A percentile compares a stretch with the other conserved stretches of the same genome.
Evolutionary conservation across 2,329 filamentous ascomycete genomes (phyloP).

Genomic region (Zymoseptoria crescenta): DNA sequence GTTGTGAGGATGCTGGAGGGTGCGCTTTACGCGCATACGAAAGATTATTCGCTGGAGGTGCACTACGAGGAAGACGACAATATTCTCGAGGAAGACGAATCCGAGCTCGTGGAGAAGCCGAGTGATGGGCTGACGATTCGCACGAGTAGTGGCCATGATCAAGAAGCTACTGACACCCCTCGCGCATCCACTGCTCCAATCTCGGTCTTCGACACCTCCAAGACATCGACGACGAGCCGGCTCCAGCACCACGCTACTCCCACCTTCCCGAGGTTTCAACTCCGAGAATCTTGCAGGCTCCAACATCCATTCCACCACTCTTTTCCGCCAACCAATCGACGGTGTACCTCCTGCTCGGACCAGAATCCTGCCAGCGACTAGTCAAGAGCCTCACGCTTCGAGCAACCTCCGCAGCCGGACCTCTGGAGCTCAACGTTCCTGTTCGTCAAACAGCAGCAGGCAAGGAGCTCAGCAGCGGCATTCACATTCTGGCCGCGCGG

Average conservation of each 20-base stretch:
- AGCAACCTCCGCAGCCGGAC: constrained; percentile 50
- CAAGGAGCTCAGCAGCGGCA: constrained; percentile 17
- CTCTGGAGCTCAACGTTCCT: constrained; percentile 57
- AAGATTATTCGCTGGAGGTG: constrained; percentile 56
- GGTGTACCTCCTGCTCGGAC: constrained; percentile 57
- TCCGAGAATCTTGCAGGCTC: constrained; percentile 58
- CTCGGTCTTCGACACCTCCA: constrained; percentile 51
- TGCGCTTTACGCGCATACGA: constrained; percentile 58
- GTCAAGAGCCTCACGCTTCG: constrained; percentile 52
- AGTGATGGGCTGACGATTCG: constrained; percentile 41
- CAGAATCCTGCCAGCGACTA: constrained; percentile 38
- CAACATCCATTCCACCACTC: constrained; percentile 54
- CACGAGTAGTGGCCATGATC: constrained; percentile 17
- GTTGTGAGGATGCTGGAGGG: constrained; percentile 68
- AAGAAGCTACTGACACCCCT: neutral
- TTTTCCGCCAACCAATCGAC: constrained; percentile 60
- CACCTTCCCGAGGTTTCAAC: constrained; percentile 46
- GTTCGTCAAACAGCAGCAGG: constrained; percentile 40
- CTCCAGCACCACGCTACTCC: constrained; percentile 33
- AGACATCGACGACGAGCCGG: constrained; percentile 33
- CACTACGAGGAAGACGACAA: constrained; percentile 40
- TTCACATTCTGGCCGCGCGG: constrained; percentile 64
- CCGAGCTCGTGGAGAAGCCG: constrained; percentile 55
- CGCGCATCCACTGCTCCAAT: constrained; percentile 32
- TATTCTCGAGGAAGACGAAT: constrained; percentile 44